Evolutionary conservation across 1,284 basidiomycete species (phyloP).

Genomic region (Ceratobasidium sp.): DNA sequence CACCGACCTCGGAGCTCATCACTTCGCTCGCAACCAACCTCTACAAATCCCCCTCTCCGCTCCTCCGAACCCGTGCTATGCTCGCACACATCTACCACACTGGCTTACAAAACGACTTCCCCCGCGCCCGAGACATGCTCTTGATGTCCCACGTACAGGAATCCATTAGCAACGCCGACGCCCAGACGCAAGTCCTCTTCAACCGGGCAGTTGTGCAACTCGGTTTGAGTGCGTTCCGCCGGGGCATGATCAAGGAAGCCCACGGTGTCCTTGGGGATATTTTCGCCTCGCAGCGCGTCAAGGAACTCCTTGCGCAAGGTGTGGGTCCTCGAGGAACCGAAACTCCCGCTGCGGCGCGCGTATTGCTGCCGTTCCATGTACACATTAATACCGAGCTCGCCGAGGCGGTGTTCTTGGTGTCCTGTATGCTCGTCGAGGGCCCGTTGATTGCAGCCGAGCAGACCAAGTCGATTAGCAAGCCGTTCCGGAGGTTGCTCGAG

Average conservation of each 20-base stretch:
- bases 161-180: conserved; percentile 93
- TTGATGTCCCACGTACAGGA: conserved; percentile 99
- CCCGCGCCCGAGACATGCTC: conserved; percentile 97
- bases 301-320: conserved; percentile 96
- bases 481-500: conserved; percentile 94
- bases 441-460: conserved; percentile 94
- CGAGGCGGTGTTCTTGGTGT: conserved; percentile 96
- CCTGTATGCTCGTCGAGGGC: conserved; percentile 98
- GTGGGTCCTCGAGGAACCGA: conserved; percentile 82
- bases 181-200: conserved; percentile 97
- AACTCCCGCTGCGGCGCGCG: conserved; percentile 96
- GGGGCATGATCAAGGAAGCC: conserved; percentile 92
- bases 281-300: conserved; percentile 93
- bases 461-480: conserved; percentile 90
- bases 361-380: conserved; percentile 99
- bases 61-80: conserved; percentile 95
- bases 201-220: conserved; percentile 98
- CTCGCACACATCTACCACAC: conserved; percentile 98
- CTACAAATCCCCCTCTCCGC: conserved; percentile 89
- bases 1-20: conserved; percentile 76
- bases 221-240: conserved; percentile 95
- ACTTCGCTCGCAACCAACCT: conserved; percentile 90
- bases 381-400: conserved; percentile 99
- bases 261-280: conserved; percentile 95
- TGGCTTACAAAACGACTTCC: conserved; percentile 95